Base-by-base conservation (phyloP, 2,329 filamentous ascomycete genomes). In the Phaeomoniella chlamydospora region DNA sequence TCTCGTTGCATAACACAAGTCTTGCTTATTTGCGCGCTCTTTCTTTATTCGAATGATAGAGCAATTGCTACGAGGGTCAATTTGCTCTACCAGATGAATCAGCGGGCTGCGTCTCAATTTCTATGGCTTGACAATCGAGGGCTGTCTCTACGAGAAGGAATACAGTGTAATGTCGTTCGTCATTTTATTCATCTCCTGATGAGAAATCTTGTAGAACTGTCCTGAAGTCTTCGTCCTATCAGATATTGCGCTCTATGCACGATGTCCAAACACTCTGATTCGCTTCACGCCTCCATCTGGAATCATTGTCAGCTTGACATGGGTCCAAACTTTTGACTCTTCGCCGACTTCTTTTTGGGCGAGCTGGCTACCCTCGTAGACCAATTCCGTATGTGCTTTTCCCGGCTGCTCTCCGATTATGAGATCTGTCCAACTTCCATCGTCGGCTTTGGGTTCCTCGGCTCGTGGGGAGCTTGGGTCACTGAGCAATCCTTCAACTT, bases 271-370 rank as follows among this genome's bases (percentile, higher is more conserved):
- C 2, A 88, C 74, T 32, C 85, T 73, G 45, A 94, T 70, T 44
- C 87, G 68, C 73, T 93, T 94, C 2, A 94, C 81, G 15, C 88
- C 87, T 19, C 88, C 87, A 57, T 96, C 87, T 0, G 88, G 88
- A 46, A 94, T 84, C 54, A 94, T 90, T 19, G 84, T 81, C 54
- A 96, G 65, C 69, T 93, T 94, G 15, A 87, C 76, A 59, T 90
- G 86, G 10, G 80, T 85, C 50, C 84, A 81, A 2, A 65, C 61
- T 52, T 65, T 68, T 26, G 74, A 72, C 87, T 62, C 45, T 68
- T 74, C 49, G 77, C 71, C 41, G 82, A 69, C 40, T 65, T 65
- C 5, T 74, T 79, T 3, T 72, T 66, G 0, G 73, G 71, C 15
- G 33, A 62, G 45, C 31, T 55, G 54, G 5, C 50, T 46, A 0